Base-by-base conservation (phyloP, 768 basidiomycete genomes). In the Mycena galericulata region DNA sequence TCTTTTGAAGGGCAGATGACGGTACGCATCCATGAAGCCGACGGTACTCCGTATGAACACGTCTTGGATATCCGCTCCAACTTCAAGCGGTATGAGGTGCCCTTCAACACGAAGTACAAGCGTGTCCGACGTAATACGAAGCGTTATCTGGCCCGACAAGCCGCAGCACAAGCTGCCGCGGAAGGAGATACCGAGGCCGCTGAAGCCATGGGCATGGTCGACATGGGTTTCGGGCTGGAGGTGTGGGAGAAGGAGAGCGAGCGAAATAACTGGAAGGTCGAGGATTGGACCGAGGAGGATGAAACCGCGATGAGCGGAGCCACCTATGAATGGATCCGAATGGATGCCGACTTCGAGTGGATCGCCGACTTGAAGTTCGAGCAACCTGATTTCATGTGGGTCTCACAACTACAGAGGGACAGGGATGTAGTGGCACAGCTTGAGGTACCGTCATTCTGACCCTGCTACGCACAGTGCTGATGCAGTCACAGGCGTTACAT, bases 301-400 rank as follows among this genome's bases (percentile, higher is more conserved):
- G 97, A 98, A 75, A 90, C 92, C 67, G 85, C 87, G 46, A 97
- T 99, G 95, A 91, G 92, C 41, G 94, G 94, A 20, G 97, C 97
- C 69, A 97, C 96, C 4, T 99, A 98, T 79, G 98, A 99, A 80
- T 99, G 97, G 97, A 99, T 99, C 65, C 86, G 98, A 69, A 94
- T 99, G 87, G 98, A 99, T 76, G 96, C 98, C 18, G 98, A 99
- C 77, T 97, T 98, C 78, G 98, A 99, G 81, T 99, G 98, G 98
- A 93, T 99, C 61, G 93, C 95, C n/a, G 87, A 87, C 41, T 88
- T 98, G 68, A 90, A 90, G 69, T 99, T 97, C 70, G 93, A 97
- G 56, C 96, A 98, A 81, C 95, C 95, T 46, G 96, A 97, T 82
- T 99, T 96, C 75, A 97, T 97, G 95, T 99, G 97, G 96, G 93